Conservation (phyloP, 2,329 filamentous ascomycete species). For the Tympanopsis confertula region DNA sequence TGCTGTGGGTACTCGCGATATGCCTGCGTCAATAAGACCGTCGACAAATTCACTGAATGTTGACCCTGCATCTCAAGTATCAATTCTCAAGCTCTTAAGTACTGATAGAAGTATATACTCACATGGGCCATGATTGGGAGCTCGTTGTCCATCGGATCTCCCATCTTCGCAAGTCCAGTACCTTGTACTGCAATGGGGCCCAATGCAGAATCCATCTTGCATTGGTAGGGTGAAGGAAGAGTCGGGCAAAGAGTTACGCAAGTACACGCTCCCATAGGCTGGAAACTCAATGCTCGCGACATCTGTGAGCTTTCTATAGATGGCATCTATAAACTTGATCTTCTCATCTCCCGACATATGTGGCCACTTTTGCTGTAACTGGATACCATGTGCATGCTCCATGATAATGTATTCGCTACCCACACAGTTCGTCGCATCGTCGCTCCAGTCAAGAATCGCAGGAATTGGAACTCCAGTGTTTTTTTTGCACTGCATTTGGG, state of each 20-base stretch:
- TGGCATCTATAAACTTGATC: slow-evolving; percentile 8
- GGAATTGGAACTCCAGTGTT: slow-evolving; percentile 27
- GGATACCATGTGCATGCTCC: slow-evolving; percentile 19
- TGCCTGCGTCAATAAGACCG: slow-evolving; percentile 22
- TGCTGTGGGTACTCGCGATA: slow-evolving; percentile 18
- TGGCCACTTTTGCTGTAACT: slow-evolving; percentile 16
- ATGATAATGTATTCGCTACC: slow-evolving; percentile 26
- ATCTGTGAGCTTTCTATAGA: slow-evolving; percentile 6
- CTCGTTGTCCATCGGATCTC: too few relatives aligned
- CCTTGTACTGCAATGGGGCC: slow-evolving; percentile 14
- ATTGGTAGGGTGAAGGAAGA: slow-evolving; percentile 6
- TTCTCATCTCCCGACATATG: slow-evolving; percentile 14
- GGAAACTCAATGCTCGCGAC: slow-evolving; percentile 14
- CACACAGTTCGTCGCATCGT: slow-evolving; percentile 18
- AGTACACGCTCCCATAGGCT: slow-evolving; percentile 22
- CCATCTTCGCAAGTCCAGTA: too few relatives aligned
- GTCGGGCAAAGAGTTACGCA: slow-evolving; percentile 8
- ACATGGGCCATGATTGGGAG: too few relatives aligned
- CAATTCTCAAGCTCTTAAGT: slow-evolving; percentile 6
- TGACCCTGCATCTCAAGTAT: slow-evolving; percentile 14
- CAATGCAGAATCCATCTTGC: slow-evolving; percentile 13
- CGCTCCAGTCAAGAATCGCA: slow-evolving; percentile 26
- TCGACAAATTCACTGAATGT: slow-evolving; percentile 17
- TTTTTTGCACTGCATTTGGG: slow-evolving; percentile 15
- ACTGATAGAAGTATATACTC: slow-evolving; percentile 7